Conservation (phyloP, 192 early-diverging fungal species). For the Coemansia sp. region DNA sequence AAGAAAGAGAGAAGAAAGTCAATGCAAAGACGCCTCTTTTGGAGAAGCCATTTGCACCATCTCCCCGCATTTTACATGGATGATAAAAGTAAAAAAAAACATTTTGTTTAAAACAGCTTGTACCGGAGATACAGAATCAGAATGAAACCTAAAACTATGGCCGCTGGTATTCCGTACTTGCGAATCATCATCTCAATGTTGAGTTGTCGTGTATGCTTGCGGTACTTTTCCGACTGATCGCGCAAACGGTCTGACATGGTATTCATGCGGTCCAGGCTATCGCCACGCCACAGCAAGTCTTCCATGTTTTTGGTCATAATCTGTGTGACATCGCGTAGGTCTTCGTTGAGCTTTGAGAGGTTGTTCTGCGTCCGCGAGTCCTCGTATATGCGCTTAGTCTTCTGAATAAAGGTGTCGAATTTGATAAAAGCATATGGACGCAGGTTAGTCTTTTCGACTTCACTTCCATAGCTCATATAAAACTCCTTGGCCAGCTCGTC, state of each 20-base stretch:
- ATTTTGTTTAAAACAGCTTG: constrained; percentile 30
- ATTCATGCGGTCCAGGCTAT: constrained; percentile 76
- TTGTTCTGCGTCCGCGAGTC: constrained; percentile 92
- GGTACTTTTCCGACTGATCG: constrained; percentile 78
- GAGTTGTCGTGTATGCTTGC: constrained; percentile 79
- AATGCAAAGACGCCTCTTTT: constrained; percentile 1
- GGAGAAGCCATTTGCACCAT: too few species aligned
- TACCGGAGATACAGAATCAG: constrained; percentile 73
- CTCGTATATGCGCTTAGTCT: constrained; percentile 94
- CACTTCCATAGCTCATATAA: constrained; percentile 85
- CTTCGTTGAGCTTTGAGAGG: constrained; percentile 90
- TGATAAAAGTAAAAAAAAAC: background rate
- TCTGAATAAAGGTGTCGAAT: constrained; percentile 99
- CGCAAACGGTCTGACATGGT: constrained; percentile 63
- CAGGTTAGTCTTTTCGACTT: constrained; percentile 76
- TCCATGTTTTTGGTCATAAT: constrained; percentile 99
- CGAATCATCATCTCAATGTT: constrained; percentile 89
- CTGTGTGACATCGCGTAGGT: constrained; percentile 91
- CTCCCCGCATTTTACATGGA: background rate
- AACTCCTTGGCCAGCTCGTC: constrained; percentile 96
- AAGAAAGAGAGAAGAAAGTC: background rate
- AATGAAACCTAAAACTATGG: constrained; percentile 75
- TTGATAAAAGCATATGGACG: constrained; percentile 97
- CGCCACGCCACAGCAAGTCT: constrained; percentile 88
- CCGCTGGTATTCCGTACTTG: constrained; percentile 88